Base-by-base conservation (phyloP, 345 rosid genomes). In the Lepidium aucheri region DNA sequence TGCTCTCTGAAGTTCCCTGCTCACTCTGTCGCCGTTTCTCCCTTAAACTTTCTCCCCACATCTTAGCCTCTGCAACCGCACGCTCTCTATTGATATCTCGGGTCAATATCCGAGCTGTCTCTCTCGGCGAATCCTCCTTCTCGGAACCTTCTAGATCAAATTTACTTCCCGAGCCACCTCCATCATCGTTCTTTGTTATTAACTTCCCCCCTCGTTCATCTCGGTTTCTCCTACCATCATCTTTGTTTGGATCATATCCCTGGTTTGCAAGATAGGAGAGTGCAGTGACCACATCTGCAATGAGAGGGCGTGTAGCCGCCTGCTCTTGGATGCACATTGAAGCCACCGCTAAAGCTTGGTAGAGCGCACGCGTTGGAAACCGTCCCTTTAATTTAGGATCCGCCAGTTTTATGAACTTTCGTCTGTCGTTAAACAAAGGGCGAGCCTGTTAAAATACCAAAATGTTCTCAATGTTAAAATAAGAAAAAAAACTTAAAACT, bases 321-420 rank as follows among this genome's bases (percentile, higher is more conserved):
- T 93, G 86, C 55, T 90, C 97, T 76, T 93, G 99, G 42, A 88
- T 88, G 80, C 99, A 93, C 97, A 93, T 88, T 16, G 99, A 93
- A 52, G 97, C 97, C 70, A 93, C 96, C 0, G 97, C 97, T 65
- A 90, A 83, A 13, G 97, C 98, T 80, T 90, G 98, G 78, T 88
- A 90, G 18, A 93, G 85, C 40, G 96, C 96, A 4, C 96, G 88
- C 63, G 84, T 85, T 1, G 99, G 99, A 76, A 76, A 94, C 36
- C 86, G 84, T 13, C 95, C 94, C 68, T 83, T 87, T 28, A 94
- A 79, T 39, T 17, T 77, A 5, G 96, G 99, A 77, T 94, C 99
- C 2, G 89, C 96, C 75, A 94, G 67, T 72, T 79, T 90, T 47
- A 86, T 67, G 46, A 88, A 83, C 76, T 85, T 90, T 75, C 94